phyloP scores from a whole-genome alignment of 75 land plant species.

The Isoetes taiwanensis region DNA sequence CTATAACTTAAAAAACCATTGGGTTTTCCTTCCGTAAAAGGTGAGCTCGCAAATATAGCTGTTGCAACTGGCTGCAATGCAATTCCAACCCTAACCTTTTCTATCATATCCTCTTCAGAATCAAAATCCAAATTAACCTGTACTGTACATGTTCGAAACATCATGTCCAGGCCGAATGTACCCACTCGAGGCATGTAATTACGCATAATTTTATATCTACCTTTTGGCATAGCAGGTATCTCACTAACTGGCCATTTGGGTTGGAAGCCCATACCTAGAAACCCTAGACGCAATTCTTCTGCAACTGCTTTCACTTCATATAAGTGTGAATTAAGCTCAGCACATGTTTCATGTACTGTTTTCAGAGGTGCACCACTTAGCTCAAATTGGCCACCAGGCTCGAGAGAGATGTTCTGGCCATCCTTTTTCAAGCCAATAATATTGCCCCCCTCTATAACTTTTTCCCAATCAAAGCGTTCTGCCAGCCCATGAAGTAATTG shows the following conservation, averaged over 20 bases:
- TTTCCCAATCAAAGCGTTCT: constrained; percentile 93
- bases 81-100: constrained; percentile 87
- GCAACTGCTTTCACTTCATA: constrained; percentile 99
- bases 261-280: constrained; percentile 91
- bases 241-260: constrained; percentile 73
- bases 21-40: constrained; percentile 94
- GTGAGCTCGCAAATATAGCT: constrained; percentile 96
- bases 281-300: constrained; percentile 93
- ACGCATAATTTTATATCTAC: constrained; percentile 92
- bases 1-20: constrained; percentile 91
- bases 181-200: constrained; percentile 99
- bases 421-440: constrained; percentile 93
- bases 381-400: constrained; percentile 99
- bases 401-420: constrained; percentile 94
- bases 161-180: constrained; percentile 86
- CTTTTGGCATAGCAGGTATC: constrained; percentile 98
- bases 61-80: constrained; percentile 98
- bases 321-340: constrained; percentile 96
- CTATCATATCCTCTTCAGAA: constrained; percentile 89
- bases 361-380: constrained; percentile 99
- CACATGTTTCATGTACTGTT: constrained; percentile 97
- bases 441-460: constrained; percentile 64
- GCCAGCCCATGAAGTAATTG: constrained; percentile 67
- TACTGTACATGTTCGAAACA: constrained; percentile 98
- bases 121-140: constrained; percentile 98